Conservation (phyloP, 2,329 filamentous ascomycete species). For the Cladobotryum protrusum region DNA sequence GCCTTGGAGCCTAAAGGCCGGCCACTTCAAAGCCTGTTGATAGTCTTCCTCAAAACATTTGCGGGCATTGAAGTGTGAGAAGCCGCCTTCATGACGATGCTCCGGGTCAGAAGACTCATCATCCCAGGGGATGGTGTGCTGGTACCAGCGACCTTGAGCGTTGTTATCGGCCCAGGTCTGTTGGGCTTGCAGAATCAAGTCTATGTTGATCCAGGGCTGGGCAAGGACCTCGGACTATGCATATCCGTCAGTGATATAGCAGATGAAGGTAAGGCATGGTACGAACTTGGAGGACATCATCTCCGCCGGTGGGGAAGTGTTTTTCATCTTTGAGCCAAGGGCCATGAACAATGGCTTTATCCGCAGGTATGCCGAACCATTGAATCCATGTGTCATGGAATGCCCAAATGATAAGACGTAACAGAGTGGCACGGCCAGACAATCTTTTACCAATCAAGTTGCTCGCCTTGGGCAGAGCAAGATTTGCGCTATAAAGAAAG, state of each 20-base stretch:
- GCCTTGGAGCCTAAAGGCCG: constrained; percentile 16
- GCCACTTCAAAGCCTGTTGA: constrained; percentile 19
- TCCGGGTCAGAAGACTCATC: constrained; percentile 8
- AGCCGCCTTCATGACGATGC: constrained; percentile 19
- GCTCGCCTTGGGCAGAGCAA: constrained; percentile 40
- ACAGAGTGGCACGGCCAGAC: constrained; percentile 33
- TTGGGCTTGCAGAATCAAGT: constrained; percentile 42
- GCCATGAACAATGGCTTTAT: constrained; percentile 12
- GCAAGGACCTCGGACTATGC: constrained; percentile 37
- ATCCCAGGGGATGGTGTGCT: constrained; percentile 24
- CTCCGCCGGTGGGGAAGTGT: constrained; percentile 23
- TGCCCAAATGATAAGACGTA: constrained; percentile 31
- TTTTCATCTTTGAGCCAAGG: constrained; percentile 9
- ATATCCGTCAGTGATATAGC: constrained; percentile 9
- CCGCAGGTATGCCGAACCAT: constrained; percentile 26
- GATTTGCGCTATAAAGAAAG: constrained; percentile 43
- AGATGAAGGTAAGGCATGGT: not conserved
- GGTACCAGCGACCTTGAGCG: constrained; percentile 27
- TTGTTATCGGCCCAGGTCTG: constrained; percentile 40
- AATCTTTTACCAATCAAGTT: constrained; percentile 41
- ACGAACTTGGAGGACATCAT: constrained; percentile 40
- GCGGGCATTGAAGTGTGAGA: constrained; percentile 26
- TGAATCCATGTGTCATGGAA: constrained; percentile 35
- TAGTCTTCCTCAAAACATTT: constrained; percentile 34
- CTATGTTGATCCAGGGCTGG: constrained; percentile 39